Evolutionary conservation across 495 filamentous ascomycete species (phyloP), one percentile per base, ranked within the genome.

Genomic region (Xanthoparmelia taractica): DNA sequence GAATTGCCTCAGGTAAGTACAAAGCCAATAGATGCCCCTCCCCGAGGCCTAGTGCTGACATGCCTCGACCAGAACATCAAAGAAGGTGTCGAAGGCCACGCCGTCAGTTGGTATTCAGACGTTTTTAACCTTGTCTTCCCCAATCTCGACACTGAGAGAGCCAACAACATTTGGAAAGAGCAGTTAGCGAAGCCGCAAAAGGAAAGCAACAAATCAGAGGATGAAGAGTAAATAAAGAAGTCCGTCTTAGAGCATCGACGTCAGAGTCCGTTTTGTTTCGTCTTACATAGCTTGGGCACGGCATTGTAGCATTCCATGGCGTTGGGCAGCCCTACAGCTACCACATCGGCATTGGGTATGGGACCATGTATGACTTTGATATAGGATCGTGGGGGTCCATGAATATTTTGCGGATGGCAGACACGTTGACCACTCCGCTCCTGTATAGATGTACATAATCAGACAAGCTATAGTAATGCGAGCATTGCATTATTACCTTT

Each of bases 61-160:
- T 59, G 58, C 60, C 64, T 59, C 41, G 48, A 64, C 65, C 68
- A 98, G 95, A 97, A 97, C 69, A 97, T 99, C 79, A 97, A 97
- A 74, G 80, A 94, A 70, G 92, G 89, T 65, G 86, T 99, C 64
- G 88, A 96, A 71, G 95, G 95, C 69, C 85, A 85, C 65, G 86
- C 95, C 0, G 92, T 87, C 29, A 85, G 80, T 73, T 99, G 95
- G 95, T 99, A 97, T 79, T 83, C 82, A 12, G 93, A 97, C 58
- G 90, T 97, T 37, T 97, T 96, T 73, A 83, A 92, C 57, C 77
- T 97, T 34, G 87, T 96, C 61, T 99, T 99, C 77, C 85, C 87
- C 45, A 78, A 88, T 69, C 76, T 97, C 4, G 89, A 97, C 76
- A 77, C 76, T 61, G 79, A 87, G 41, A 74, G 82, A 63, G 92